Evolutionary conservation across 306 rosid species (phyloP).

Genomic region (Corylus avellana): DNA sequence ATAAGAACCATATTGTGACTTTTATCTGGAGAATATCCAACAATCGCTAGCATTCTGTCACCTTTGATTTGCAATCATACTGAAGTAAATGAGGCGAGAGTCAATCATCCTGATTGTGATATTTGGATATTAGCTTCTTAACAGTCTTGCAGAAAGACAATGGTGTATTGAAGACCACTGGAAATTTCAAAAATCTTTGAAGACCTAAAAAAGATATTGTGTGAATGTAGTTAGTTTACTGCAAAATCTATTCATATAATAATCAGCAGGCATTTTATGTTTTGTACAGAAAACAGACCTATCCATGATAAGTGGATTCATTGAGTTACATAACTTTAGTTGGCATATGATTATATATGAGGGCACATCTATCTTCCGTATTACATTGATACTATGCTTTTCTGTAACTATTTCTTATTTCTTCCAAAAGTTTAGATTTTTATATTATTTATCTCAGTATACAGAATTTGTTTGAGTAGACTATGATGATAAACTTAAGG

Average conservation of each 20-base stretch:
- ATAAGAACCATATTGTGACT: too few relatives aligned
- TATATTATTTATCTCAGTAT: not conserved
- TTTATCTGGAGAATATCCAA: too few relatives aligned
- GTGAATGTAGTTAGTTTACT: not conserved
- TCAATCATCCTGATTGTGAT: not conserved
- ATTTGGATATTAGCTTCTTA: not conserved
- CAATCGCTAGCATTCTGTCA: too few relatives aligned
- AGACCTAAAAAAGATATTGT: not conserved
- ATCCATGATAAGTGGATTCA: not conserved
- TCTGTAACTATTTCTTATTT: not conserved
- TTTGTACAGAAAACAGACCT: not conserved
- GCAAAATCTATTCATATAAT: not conserved
- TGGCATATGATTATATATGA: not conserved
- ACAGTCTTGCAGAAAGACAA: not conserved
- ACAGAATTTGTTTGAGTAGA: not conserved
- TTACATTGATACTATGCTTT: not conserved
- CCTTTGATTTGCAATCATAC: not conserved
- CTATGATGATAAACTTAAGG: not conserved
- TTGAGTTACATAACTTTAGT: not conserved
- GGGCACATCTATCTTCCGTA: not conserved
- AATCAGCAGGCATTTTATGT: not conserved
- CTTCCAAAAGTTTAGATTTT: not conserved
- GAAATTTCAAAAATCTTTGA: not conserved
- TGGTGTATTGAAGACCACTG: not conserved
- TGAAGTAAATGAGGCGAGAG: not conserved